phyloP scores from a whole-genome alignment of 202 grass and related monocot species.

The Setaria viridis region DNA sequence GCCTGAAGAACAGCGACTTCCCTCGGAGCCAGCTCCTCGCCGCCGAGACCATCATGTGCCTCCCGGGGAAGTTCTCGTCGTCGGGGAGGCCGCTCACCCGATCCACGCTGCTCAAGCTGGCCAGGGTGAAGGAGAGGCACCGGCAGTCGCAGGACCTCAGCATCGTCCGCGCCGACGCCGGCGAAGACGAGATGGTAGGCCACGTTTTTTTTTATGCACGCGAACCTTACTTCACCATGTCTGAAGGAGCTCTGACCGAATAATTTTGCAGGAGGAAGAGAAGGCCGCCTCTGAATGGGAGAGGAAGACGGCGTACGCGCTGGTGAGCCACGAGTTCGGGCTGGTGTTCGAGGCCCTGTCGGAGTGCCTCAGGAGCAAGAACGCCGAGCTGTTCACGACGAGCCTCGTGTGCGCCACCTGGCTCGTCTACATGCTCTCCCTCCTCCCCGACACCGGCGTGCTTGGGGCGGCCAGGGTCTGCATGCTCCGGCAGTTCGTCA shows the following conservation, averaged over 20 bases:
- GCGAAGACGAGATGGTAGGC: slow-evolving; percentile 39
- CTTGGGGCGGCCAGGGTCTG: slow-evolving; percentile 63
- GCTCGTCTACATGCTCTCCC: slow-evolving; percentile 72
- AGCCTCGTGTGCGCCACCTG: slow-evolving; percentile 67
- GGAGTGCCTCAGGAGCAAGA: slow-evolving; percentile 61
- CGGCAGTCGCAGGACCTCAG: slow-evolving; percentile 54
- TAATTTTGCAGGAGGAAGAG: slow-evolving; percentile 48
- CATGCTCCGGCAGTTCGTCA: slow-evolving; percentile 63
- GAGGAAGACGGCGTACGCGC: slow-evolving; percentile 62
- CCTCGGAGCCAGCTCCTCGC: slow-evolving; percentile 66
- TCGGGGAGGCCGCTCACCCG: slow-evolving; percentile 65
- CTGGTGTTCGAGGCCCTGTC: slow-evolving; percentile 70
- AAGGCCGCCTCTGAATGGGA: slow-evolving; percentile 66
- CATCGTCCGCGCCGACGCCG: slow-evolving; percentile 19
- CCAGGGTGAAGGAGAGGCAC: slow-evolving; percentile 63
- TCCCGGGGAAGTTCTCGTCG: slow-evolving; percentile 66
- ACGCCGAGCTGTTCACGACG: slow-evolving; percentile 56
- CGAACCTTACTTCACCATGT: too few species aligned
- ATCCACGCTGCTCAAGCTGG: slow-evolving; percentile 60
- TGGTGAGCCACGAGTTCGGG: slow-evolving; percentile 79
- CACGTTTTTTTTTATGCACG: too few species aligned
- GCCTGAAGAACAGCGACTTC: slow-evolving; percentile 65
- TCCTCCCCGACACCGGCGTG: slow-evolving; percentile 75
- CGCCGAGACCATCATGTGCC: slow-evolving; percentile 66
- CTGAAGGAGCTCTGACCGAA: too few species aligned